These are phyloP conservation scores for Trifolium pratense DNA, from an alignment of 306 rosid species.

Conservation along the genomic window DNA sequence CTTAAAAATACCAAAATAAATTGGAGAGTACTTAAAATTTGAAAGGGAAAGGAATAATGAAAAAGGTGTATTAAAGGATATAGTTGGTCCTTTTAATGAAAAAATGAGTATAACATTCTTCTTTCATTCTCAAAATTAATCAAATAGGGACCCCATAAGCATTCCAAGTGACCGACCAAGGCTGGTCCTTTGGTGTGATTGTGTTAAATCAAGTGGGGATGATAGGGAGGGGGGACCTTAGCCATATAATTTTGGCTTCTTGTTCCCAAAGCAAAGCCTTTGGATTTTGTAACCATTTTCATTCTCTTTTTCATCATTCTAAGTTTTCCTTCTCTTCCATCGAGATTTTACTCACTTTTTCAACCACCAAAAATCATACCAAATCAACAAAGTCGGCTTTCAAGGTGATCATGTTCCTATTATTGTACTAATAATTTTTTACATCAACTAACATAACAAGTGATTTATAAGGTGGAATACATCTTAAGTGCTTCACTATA, in stretches of 20 bases:
- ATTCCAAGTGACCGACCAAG: constrained; percentile 46
- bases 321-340: constrained; percentile 44
- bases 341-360: constrained; percentile 49
- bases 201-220: constrained; percentile 54
- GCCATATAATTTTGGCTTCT: constrained; percentile 65
- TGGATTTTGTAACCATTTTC: constrained; percentile 52
- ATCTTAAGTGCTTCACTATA: too few relatives aligned
- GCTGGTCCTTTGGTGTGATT: constrained; percentile 45
- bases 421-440: constrained; percentile 26
- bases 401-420: constrained; percentile 54
- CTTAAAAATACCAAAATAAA: too few relatives aligned
- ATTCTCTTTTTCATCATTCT: constrained; percentile 49
- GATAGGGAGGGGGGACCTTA: constrained; percentile 53
- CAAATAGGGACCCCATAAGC: constrained; percentile 43
- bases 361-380: constrained; percentile 41
- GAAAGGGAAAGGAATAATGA: constrained; percentile 31
- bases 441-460: too few relatives aligned
- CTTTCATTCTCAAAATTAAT: constrained; percentile 7
- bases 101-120: neutral
- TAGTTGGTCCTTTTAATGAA: constrained; percentile 33
- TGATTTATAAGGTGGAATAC: too few relatives aligned
- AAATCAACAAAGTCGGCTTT: constrained; percentile 58
- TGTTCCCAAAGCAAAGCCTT: constrained; percentile 68
- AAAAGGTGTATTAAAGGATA: neutral
- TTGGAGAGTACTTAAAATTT: neutral